These are phyloP conservation scores for Yarrowia galli DNA, from an alignment of 1,139 yeast species.

Conservation along the genomic window DNA sequence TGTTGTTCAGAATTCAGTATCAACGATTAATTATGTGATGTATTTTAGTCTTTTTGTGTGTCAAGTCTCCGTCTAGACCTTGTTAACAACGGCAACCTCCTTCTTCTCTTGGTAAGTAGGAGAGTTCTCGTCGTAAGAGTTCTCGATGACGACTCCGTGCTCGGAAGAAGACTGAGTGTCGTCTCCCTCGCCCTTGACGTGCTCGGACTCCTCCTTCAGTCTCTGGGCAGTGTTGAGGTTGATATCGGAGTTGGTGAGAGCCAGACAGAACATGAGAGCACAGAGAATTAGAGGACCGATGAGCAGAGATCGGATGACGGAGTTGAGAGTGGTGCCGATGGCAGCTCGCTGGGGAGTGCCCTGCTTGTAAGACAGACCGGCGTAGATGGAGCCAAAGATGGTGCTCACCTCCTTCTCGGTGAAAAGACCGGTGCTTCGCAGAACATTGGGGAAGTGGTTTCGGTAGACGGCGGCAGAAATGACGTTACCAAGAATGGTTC, in stretches of 20 bases:
- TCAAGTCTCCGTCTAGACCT: neutral
- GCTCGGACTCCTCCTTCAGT: constrained; percentile 24
- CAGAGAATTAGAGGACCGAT: constrained; percentile 41
- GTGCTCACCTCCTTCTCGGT: neutral
- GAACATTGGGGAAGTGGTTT: constrained; percentile 24
- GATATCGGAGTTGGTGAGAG: constrained; percentile 40
- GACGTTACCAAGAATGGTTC: constrained; percentile 31
- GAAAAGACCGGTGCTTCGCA: neutral
- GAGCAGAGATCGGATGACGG: constrained; percentile 41
- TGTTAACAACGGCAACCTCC: neutral
- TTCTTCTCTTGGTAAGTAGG: constrained; percentile 8
- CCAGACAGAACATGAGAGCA: constrained; percentile 41
- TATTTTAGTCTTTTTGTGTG: neutral
- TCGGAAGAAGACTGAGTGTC: neutral
- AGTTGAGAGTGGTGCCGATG: constrained; percentile 40
- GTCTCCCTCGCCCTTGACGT: constrained; percentile 16
- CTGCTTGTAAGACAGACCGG: neutral
- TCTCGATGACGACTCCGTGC: constrained; percentile 1
- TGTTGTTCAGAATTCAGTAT: too few species aligned
- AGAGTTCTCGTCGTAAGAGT: neutral
- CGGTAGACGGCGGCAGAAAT: constrained; percentile 22
- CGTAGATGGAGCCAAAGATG: constrained; percentile 13
- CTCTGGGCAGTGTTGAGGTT: constrained; percentile 39
- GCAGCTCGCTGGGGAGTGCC: constrained; percentile 41
- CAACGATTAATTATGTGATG: constrained; percentile 10